phyloP scores from a whole-genome alignment of 306 rosid genomes.

The Cicer bijugum region DNA sequence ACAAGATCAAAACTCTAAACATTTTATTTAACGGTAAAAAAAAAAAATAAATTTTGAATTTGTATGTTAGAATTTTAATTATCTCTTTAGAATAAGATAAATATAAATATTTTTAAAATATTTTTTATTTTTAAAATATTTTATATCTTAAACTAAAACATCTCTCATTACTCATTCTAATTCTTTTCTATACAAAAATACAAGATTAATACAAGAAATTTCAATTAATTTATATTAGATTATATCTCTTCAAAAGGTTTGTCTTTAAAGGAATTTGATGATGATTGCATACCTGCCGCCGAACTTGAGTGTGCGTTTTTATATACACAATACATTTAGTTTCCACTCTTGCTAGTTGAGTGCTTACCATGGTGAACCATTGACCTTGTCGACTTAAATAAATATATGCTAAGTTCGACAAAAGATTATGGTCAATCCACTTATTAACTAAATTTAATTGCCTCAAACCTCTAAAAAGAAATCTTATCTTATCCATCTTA shows the following conservation, averaged over 20 bases:
- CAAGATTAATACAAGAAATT: background rate
- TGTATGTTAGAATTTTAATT: too few species aligned
- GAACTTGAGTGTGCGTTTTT: background rate
- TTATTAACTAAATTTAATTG: background rate
- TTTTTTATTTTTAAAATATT: too few species aligned
- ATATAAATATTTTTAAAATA: too few species aligned
- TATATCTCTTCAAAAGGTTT: background rate
- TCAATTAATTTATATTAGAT: background rate
- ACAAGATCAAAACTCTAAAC: too few species aligned
- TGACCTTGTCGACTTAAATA: background rate
- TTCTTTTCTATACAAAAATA: too few species aligned
- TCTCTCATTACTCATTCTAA: too few species aligned
- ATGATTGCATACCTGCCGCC: background rate
- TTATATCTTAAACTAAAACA: too few species aligned
- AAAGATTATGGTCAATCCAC: constrained; percentile 34
- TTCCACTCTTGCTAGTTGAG: constrained; percentile 21
- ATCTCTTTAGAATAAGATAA: too few species aligned
- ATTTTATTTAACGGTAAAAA: too few species aligned
- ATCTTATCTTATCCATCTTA: constrained; percentile 33
- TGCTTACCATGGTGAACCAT: constrained; percentile 24
- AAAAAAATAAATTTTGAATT: too few species aligned
- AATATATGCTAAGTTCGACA: background rate
- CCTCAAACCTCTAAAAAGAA: background rate
- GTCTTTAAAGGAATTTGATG: background rate
- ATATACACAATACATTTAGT: background rate